Base-by-base conservation (phyloP, 2,329 filamentous ascomycete genomes). In the Diplodia scrobiculata region DNA sequence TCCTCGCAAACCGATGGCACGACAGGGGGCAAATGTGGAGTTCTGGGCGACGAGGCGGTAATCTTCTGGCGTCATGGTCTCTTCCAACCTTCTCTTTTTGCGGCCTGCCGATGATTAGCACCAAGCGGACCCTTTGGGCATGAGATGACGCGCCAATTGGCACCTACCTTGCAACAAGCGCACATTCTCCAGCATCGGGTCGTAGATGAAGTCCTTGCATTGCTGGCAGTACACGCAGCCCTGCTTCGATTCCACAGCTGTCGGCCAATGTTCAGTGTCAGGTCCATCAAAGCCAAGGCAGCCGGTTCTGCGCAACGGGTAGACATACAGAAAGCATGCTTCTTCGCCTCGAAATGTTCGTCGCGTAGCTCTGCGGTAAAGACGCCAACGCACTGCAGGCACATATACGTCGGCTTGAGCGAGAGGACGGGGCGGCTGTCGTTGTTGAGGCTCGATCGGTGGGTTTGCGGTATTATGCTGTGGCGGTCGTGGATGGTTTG, bases 1-100 rank as follows among this genome's bases (percentile, higher is more conserved):
- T 36, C 94, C 94, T 41, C 95, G 88, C 47, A 97, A 86, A 10
- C 95, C 94, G 70, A 90, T 92, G 19, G 92, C 92, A 66, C 91
- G 88, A 75, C 94, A 97, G 13, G 92, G 90, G 6, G 91, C 89
- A 66, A 88, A 86, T 32, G 86, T 89, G 13, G 92, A 93, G 74
- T 97, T 96, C 68, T 84, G 84, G 48, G 87, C 85, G 69, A 97
- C 89, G 72, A 91, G 92, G 65, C 87, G 84, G 66, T 91, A 87
- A 69, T 94, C 90, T 67, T 93, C 90, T 66, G 75, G 70, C 60
- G 72, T 76, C 14, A 74, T 80, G 67, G 72, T 89, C 86, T 92
- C 90, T 71, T 91, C 88, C 69, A 87, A 85, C 74, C 92, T 92
- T 70, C 91, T 84, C 79, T 93, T 94, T 69, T 89, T 89, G 68